Base-by-base conservation (phyloP, 2,329 filamentous ascomycete species). In the Gaeumannomyces tritici region DNA sequence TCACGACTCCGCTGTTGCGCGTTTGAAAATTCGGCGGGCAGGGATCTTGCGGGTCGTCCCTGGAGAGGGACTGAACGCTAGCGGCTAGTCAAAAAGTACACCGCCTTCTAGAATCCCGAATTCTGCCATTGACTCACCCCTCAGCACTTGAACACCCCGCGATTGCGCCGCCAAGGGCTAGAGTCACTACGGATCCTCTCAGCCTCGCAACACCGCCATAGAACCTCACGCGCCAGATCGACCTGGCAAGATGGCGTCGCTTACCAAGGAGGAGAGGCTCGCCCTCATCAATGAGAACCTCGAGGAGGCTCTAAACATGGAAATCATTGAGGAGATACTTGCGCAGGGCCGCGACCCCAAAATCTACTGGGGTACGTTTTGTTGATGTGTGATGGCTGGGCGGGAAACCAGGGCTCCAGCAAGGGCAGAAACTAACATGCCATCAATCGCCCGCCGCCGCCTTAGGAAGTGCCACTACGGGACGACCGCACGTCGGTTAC, bases 401-500 rank as follows among this genome's bases (percentile, higher is more conserved):
- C 42, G 27, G n/a, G 35, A 12, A 42, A 42, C 28, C 24, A 61
- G 12, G 21, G 58, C 18, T 29, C 27, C 13, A 12, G 12, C 27
- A 1, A 15, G 21, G 15, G 26, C 29, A 55, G 24, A 51, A n/a
- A 33, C 7, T 26, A 26, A 18, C n/a, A 11, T 26, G 57, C 63
- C 62, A 27, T 63, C 51, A 13, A 59, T 55, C 64, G 29, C 62
- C 54, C 27, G 21, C 15, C 26, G n/a, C 61, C 13, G 33, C 31
- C 28, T 59, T 61, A 84, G 84, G 89, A 55, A 93, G 89, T 54
- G 90, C 90, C 24, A 91, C 91, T 21, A 96, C 91, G 0, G 91
- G 91, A n/a, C 83, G 88, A 64, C 92, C 92, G 62, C 93, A 97
- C 75, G 90, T 86, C 73, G 93, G 91, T 68, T 96, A 96, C 81